phyloP scores from a whole-genome alignment of 257 asterid genomes.

The Prunella vulgaris region DNA sequence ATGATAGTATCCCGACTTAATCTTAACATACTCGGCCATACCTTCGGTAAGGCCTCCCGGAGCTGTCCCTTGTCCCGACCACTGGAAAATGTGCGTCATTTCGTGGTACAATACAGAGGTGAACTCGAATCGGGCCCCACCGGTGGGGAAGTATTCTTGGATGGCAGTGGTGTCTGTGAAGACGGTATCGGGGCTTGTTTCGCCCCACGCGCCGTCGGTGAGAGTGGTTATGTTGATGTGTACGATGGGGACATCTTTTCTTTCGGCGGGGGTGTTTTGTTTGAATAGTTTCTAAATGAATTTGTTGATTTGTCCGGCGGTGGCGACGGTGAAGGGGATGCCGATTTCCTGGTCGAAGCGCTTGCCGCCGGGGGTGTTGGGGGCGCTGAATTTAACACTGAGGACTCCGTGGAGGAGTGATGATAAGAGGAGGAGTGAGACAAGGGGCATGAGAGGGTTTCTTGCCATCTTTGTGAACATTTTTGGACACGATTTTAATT shows the following conservation, averaged over 20 bases:
- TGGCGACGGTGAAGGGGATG: neutral
- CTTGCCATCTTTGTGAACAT: too few relatives aligned
- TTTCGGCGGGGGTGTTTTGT: neutral
- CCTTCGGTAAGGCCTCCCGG: constrained; percentile 42
- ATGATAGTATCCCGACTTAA: constrained; percentile 18
- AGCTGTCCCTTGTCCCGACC: constrained; percentile 28
- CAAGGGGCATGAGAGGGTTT: neutral
- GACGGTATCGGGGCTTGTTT: constrained; percentile 18
- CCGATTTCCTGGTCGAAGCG: constrained; percentile 24
- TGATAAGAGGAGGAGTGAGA: neutral
- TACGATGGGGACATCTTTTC: neutral
- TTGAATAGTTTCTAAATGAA: constrained; percentile 23
- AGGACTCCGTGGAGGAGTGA: neutral
- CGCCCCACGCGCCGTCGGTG: neutral
- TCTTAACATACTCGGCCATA: constrained; percentile 31
- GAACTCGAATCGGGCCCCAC: neutral
- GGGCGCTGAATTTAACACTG: neutral
- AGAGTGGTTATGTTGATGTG: constrained; percentile 10
- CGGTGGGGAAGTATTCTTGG: neutral
- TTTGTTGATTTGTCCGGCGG: neutral
- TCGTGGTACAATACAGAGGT: constrained; percentile 32
- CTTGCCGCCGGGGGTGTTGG: constrained; percentile 15
- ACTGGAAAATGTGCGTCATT: constrained; percentile 42
- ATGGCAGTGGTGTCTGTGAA: neutral
- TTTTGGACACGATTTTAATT: too few relatives aligned